Conservation (phyloP, 306 rosid species). For the Dalbergia oliveri region DNA sequence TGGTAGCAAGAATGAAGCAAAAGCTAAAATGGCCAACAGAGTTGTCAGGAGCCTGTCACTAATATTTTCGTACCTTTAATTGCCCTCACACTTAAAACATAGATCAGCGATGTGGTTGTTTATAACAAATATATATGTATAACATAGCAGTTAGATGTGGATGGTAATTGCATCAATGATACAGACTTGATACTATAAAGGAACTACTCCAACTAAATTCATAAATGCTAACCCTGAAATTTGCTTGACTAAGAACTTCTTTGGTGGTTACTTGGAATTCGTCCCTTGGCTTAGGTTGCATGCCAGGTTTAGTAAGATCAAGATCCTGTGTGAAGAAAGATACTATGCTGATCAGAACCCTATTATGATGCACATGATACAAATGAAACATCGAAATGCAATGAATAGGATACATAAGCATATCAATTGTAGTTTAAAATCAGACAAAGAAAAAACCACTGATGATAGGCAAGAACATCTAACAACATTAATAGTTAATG, state of each 20-base stretch:
- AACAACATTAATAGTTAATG: conserved; percentile 25
- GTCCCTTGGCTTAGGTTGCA: background rate
- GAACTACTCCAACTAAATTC: conserved; percentile 23
- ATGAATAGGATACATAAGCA: conserved; percentile 21
- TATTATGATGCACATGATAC: conserved; percentile 1
- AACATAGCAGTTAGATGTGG: conserved; percentile 16
- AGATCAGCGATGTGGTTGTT: background rate
- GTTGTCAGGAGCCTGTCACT: background rate
- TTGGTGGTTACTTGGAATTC: conserved; percentile 56
- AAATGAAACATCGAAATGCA: conserved; percentile 14
- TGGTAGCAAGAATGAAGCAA: conserved; percentile 16
- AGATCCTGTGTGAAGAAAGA: conserved; percentile 51
- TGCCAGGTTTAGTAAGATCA: conserved; percentile 59
- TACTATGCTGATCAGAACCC: conserved; percentile 35
- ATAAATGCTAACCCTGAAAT: conserved; percentile 59
- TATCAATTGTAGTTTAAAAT: background rate
- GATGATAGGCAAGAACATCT: background rate
- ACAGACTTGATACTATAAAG: conserved; percentile 1
- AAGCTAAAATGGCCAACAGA: background rate
- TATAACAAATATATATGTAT: background rate
- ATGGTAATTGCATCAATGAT: background rate
- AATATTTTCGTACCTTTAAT: conserved; percentile 19
- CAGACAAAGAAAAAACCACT: background rate
- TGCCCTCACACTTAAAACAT: background rate
- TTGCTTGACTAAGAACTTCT: conserved; percentile 62